Evolutionary conservation across 768 basidiomycete species (phyloP), one percentile per base, ranked within the genome.

Genomic region (Podaxis carcinomalis): DNA sequence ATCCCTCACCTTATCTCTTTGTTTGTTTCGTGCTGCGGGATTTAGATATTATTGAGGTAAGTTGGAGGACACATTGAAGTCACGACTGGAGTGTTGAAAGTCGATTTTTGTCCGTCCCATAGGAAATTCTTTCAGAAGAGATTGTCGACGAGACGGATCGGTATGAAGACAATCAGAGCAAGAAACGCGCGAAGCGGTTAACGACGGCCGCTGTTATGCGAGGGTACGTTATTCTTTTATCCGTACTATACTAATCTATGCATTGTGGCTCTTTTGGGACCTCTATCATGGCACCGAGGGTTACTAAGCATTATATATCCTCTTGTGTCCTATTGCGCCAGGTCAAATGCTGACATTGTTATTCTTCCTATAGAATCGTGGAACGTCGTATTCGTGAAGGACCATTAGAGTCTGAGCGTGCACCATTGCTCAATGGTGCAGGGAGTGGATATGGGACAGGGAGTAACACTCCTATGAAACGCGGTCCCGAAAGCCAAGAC

Each of bases 71-170:
- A 13, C 13, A 13, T 10, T 19, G 23, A 13, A 23, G 2, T 25
- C 11, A 11, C 11, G 23, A 49, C 7, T 23, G 47, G 23, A 27
- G 25, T 2, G 14, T 23, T 47, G 36, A 11, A 5, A 35, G 11
- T 21, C 11, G 13, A 42, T 56, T 62, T 3, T 71, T 69, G 6
- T 25, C 6, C 32, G 9, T 32, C 32, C 32, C 25, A 10, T 53
- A 92, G 82, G 95, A 96, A 81, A 97, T 98, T 63, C 92, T 98
- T 19, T 88, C 90, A 0, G 94, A 97, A 74, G 95, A 97, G 71
- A 96, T 97, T 57, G 90, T 96, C 32, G 95, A 96, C 68, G 95
- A 97, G 73, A 96, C 94, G 2, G 95, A 97, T 74, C 81, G 87
- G 27, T 95, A 90, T 66, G 87, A 92, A 65, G 92, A 93, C 66